phyloP scores from a whole-genome alignment of 805 yeast species.

The Maudiozyma pseudohumilis region DNA sequence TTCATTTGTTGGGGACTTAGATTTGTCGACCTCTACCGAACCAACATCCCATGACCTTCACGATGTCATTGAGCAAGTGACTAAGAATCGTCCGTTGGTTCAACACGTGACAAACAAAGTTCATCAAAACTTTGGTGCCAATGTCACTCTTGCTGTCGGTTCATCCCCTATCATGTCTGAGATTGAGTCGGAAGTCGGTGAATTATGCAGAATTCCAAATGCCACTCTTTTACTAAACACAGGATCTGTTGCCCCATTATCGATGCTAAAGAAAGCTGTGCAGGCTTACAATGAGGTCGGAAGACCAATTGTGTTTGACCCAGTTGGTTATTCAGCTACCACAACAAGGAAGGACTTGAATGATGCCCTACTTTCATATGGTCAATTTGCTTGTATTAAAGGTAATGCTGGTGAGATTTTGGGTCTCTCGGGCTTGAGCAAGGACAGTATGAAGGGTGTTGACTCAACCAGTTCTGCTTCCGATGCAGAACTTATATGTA shows the following conservation, averaged over 20 bases:
- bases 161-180: constrained; percentile 89
- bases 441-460: constrained; percentile 57
- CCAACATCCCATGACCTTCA: constrained; percentile 4
- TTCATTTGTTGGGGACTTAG: constrained; percentile 6
- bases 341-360: constrained; percentile 42
- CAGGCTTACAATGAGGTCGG: constrained; percentile 45
- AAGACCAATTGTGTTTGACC: constrained; percentile 70
- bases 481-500: constrained; percentile 23
- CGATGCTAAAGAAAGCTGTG: constrained; percentile 42
- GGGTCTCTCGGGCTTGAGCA: constrained; percentile 42
- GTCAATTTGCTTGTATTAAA: constrained; percentile 58
- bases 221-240: constrained; percentile 58
- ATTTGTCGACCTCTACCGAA: not conserved
- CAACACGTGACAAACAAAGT: constrained; percentile 86
- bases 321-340: constrained; percentile 90
- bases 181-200: constrained; percentile 52
- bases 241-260: constrained; percentile 54
- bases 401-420: constrained; percentile 80
- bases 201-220: constrained; percentile 47
- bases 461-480: constrained; percentile 35
- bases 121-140: constrained; percentile 83
- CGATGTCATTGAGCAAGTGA: constrained; percentile 19
- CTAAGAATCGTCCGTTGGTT: constrained; percentile 44
- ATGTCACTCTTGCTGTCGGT: constrained; percentile 72
- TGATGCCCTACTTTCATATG: constrained; percentile 41